Base-by-base conservation (phyloP, 768 basidiomycete genomes). In the Lepiota brunneoincarnata region DNA sequence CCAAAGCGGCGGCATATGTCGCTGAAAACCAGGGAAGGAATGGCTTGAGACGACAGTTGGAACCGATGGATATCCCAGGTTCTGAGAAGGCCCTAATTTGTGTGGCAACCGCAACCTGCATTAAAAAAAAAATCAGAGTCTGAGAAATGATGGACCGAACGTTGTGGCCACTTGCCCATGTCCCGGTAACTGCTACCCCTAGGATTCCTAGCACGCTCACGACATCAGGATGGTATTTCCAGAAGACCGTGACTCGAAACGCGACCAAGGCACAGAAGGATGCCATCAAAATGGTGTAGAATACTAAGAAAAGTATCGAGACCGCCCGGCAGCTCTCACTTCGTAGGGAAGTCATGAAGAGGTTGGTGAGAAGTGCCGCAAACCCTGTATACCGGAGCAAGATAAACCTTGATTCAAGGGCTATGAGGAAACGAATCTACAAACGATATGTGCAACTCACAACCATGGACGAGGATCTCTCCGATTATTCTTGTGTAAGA, bases 1-100 rank as follows among this genome's bases (percentile, higher is more conserved):
- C 40, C 12, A 51, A 40, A 0, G 50, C 39, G 4, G 39, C 66
- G 11, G 64, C 69, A 50, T 64, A 72, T 51, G 66, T 67, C 44
- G 72, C 60, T 0, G 69, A 68, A 7, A 69, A 65, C 70, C 71
- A 72, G 15, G 61, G 54, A 9, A 67, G 60, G 23, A 72, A 65
- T 6, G 60, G 64, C 12, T 55, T 54, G 57, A 71, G 67, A 43
- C 65, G 62, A 42, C 72, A 73, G 52, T 71, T 71, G 17, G 67
- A 68, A 15, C 67, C 68, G 31, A 70, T 67, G 11, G 67, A 64
- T 2, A 64, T 61, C 31, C 59, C 51, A 17, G 63, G 61, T 4
- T 66, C 65, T 0, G 56, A 57, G 11, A 64, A 57, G 3, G 66
- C 64, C 20, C 52, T 62, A 26, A 67, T 65, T 35, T 67, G 67